Base-by-base conservation (phyloP, 164 flowering plant species). In the Chimonanthus praecox region DNA sequence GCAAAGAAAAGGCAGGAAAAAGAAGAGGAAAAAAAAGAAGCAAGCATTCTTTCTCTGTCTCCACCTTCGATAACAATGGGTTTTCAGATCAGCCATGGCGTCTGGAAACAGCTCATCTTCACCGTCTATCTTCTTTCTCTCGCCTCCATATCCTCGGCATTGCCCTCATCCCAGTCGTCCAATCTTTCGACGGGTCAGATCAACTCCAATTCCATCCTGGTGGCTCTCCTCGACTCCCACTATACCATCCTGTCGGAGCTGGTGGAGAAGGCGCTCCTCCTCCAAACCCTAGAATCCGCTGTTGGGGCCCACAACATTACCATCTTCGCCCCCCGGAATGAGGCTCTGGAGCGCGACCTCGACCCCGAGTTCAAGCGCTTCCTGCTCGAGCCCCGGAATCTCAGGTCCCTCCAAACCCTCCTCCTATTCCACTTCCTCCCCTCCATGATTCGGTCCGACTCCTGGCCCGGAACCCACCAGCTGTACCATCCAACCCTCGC, bases 301-400 rank as follows among this genome's bases (percentile, higher is more conserved):
- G 90, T 89, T 33, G 88, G 87, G 43, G 20, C 66, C 4, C 83
- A 84, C 83, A 90, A 88, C 58, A 78, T 90, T 71, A 90, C 95
- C 69, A 85, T 90, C 60, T 87, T 90, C 67, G 95, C 95, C 0
- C 95, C 95, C 6, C 77, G 76, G 48, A 90, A 90, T 67, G 89
- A 87, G 58, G 95, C 95, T 11, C 75, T 90, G 18, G 95, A 90
- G 73, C 85, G 91, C 7, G 85, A 86, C 47, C 86, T 90, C 20
- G 90, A 90, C 75, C 92, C 95, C 7, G 89, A 86, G 69, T 90
- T 90, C 81, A 88, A 88, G 84, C 80, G 91, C 0, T 90, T 90
- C 77, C 73, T 90, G n/a, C 91, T 90, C 69, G 89, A 87, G 60
- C 95, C 95, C 2, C 82, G 89, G 7, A 90, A 90, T 62, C 79